Base-by-base conservation (phyloP, 2,329 filamentous ascomycete species). In the Aspergillus proliferans region DNA sequence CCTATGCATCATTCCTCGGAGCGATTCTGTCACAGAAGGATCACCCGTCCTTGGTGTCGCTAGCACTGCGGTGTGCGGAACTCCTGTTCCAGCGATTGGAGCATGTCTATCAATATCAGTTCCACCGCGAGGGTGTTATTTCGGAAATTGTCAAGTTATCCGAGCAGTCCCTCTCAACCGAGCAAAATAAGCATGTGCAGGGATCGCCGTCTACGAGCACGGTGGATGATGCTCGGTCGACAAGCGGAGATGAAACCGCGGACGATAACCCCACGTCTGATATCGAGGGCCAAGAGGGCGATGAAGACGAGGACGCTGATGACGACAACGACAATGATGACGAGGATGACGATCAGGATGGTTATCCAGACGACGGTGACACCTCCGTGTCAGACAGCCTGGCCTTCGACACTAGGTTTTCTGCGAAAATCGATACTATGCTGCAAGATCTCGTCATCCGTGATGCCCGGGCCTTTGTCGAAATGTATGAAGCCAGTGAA, bases 11-110 rank as follows among this genome's bases (percentile, higher is more conserved):
- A 0, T 96, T 95, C 66, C 72, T 98, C 26, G 93, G 93, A 2
- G 90, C 92, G 0, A 98, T 98, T 52, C 75, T 98, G 15, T 95
- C 92, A 0, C 93, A 98, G 61, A 87, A 95, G 66, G 94, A 98
- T 60, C 91, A 98, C 58, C 81, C 88, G 1, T 85, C 85, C 2
- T 76, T 98, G 4, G 90, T 97, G 8, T 87, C 90, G 53, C 86
- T 85, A 56, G 92, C 89, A 15, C 75, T 98, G 14, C 88, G 95
- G 63, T 92, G 91, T 34, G 88, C 92, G 0, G 91, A 96, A 66
- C 76, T 98, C 5, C 79, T 98, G 1, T 79, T 96, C 51, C 85
- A 84, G 60, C 84, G 94, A 15, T 75, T 98, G 5, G 88, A 91
- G 54, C 79, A 85, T 19, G 87, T 97, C 26, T 98, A 98, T 64